Evolutionary conservation across 805 yeast genomes (phyloP), one percentile per base, ranked within the genome.

Genomic region (Saturnispora besseyi): DNA sequence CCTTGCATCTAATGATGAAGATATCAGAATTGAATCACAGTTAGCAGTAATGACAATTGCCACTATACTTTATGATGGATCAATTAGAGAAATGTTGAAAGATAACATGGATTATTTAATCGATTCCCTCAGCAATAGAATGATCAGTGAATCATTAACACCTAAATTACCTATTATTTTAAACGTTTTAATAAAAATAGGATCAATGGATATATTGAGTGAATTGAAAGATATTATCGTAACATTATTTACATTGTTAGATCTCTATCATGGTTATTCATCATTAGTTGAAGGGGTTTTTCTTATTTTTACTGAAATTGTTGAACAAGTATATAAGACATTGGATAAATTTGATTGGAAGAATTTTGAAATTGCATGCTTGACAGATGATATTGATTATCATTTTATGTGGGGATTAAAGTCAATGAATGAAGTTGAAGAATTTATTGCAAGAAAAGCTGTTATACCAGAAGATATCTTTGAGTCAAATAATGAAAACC

Each of bases 261-360:
- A 91, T 65, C 72, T 81, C 48, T 91, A 84, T 59, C 96, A 90
- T 65, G 95, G 91, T 0, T 91, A 91, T 62, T 69, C 81, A 2
- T 70, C 73, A 13, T 67, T 93, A 15, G 81, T 87, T 48, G 82
- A 82, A 51, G 87, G 87, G 1, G 82, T 87, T 52, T 85, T 89
- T 53, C 65, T 73, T 3, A 83, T 87, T 0, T 87, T 90, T 58
- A 76, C 76, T 48, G 81, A 79, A 26, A 63, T 87, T 4, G 68
- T 81, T 6, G 65, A 66, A 31, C 81, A 81, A 58, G 65, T 80
- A 34, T 61, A 63, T 31, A 62, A 64, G 18, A 76, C 73, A 21
- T 50, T 75, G 45, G 44, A 45, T 8, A 60, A 55, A 13, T 61
- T 53, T 41, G 66, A 62, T 54, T 64, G 62, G 52, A 46, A 46